Evolutionary conservation across 1,139 yeast species (phyloP), one percentile per base, ranked within the genome.

Genomic region (Hemisphaericaspora lyxosophila): DNA sequence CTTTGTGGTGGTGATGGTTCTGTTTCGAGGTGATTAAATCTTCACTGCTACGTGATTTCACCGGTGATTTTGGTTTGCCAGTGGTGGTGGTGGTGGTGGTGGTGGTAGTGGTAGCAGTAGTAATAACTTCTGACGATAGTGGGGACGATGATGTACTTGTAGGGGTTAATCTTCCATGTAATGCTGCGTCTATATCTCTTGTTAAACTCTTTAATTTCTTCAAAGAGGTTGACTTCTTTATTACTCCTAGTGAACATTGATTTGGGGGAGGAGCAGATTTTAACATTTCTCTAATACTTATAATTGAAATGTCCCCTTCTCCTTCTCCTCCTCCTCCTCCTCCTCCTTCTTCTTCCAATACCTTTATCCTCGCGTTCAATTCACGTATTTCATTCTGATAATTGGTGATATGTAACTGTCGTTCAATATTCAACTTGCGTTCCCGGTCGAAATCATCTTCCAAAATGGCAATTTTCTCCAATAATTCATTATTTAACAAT

Each of bases 361-460:
- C 18, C 7, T 41, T 45, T 2, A 53, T 39, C 32, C 44, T 49
- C 7, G 26, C 35, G 7, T 48, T 50, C 28, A 62, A 43, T 14
- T 60, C 67, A 15, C 46, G 42, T 4, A 61, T 55, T 26, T 59
- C 58, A 41, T 64, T 67, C 40, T 64, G 64, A 43, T 65, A 62
- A 47, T 70, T 70, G 18, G 63, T 55, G 5, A 69, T 59, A 40
- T 58, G 57, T 32, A 70, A 54, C 32, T 54, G 59, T 27, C 59
- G 57, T 40, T 67, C 70, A 4, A 61, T 54, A 32, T 57, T 60
- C 5, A 47, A 42, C 33, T 57, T 60, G 24, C 54, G 53, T 36
- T 66, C 72, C 16, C 67, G 47, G 12, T 69, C 69, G 34, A 61
- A 51, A 39, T 71, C 77, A 43, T 64, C 66, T 42, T 71, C 76